These are phyloP conservation scores for Fusarium brevicatenulatum DNA, from an alignment of 2,329 filamentous ascomycete genomes.

Conservation along the genomic window DNA sequence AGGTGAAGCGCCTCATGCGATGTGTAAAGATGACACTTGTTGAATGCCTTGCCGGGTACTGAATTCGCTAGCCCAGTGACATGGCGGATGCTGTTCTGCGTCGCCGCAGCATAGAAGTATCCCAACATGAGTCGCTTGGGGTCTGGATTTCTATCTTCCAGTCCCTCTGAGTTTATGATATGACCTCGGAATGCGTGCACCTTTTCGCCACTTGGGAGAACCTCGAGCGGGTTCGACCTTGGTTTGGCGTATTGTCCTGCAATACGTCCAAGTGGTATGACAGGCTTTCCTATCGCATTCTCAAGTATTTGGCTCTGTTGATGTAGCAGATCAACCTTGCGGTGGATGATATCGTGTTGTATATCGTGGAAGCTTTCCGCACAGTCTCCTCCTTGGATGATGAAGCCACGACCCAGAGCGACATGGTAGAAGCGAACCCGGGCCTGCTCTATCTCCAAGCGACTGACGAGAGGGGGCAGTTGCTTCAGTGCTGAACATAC, in stretches of 20 bases:
- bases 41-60: neutral
- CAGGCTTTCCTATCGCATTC: neutral
- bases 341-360: neutral
- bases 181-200: neutral
- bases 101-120: neutral
- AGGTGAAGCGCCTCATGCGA: neutral
- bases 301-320: neutral
- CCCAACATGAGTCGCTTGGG: neutral
- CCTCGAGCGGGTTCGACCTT: neutral
- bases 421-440: neutral
- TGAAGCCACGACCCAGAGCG: neutral
- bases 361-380: neutral
- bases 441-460: neutral
- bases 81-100: neutral
- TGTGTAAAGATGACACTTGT: neutral
- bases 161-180: neutral
- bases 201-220: neutral
- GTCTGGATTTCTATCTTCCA: neutral
- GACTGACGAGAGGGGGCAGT: neutral
- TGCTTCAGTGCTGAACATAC: neutral
- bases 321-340: neutral
- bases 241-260: neutral
- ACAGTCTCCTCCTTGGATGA: neutral
- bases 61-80: neutral
- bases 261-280: neutral